A percentile compares a stretch with the other conserved stretches of the same genome.
phyloP scores from a whole-genome alignment of 2,329 filamentous ascomycete genomes.

The Blumeriella jaapii region DNA sequence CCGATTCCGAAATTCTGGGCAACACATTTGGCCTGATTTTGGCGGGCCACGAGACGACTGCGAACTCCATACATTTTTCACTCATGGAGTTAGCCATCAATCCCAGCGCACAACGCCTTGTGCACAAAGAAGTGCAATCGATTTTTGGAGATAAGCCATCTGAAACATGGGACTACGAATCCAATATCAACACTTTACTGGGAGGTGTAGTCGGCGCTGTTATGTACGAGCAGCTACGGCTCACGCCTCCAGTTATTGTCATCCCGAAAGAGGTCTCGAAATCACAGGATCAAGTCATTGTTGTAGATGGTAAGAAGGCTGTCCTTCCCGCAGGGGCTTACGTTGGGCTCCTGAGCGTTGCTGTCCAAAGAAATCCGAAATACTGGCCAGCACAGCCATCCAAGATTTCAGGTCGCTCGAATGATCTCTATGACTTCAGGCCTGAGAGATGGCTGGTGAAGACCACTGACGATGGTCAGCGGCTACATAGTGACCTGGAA shows the following conservation, averaged over 20 bases:
- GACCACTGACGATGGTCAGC: conserved; percentile 16
- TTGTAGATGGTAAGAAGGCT: conserved; percentile 44
- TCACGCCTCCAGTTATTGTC: conserved; percentile 58
- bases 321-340: conserved; percentile 44
- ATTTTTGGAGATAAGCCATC: conserved; percentile 49
- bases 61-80: conserved; percentile 62
- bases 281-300: conserved; percentile 42
- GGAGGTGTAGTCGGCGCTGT: conserved; percentile 61
- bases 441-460: conserved; percentile 61
- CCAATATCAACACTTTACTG: conserved; percentile 51
- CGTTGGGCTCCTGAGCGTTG: conserved; percentile 44
- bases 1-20: conserved; percentile 55
- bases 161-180: conserved; percentile 59
- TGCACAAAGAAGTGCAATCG: conserved; percentile 59
- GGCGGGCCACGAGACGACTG: conserved; percentile 73
- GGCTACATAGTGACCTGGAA: conserved; percentile 10
- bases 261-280: conserved; percentile 56
- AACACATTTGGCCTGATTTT: conserved; percentile 60
- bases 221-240: conserved; percentile 65
- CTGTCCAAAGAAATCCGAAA: conserved; percentile 55
- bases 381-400: conserved; percentile 47
- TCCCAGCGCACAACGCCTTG: conserved; percentile 47
- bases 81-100: conserved; percentile 57
- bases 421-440: conserved; percentile 56
- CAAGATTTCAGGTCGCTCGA: conserved; percentile 30